phyloP scores from a whole-genome alignment of 805 yeast species.

The Starmerella sp. region DNA sequence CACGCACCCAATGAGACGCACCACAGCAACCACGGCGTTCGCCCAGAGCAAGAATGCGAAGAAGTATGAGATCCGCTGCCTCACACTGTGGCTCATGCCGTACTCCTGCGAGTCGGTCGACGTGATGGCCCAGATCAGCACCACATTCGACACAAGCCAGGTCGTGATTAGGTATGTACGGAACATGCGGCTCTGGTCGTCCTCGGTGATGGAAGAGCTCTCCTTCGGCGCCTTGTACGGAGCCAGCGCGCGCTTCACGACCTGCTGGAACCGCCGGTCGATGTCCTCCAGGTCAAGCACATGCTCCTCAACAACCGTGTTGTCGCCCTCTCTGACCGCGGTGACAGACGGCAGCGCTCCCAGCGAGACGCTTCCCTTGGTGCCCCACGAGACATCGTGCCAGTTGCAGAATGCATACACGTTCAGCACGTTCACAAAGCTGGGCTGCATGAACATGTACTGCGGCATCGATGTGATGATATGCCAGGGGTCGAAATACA shows the following conservation, averaged over 20 bases:
- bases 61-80: constrained; percentile 30
- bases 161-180: constrained; percentile 32
- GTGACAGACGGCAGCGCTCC: constrained; percentile 42
- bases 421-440: constrained; percentile 39
- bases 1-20: constrained; percentile 45
- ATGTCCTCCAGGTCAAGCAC: constrained; percentile 42
- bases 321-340: constrained; percentile 43
- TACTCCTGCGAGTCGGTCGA: constrained; percentile 29
- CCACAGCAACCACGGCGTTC: constrained; percentile 49
- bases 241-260: constrained; percentile 42
- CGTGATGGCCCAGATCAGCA: constrained; percentile 31
- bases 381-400: constrained; percentile 66
- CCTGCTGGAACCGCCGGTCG: constrained; percentile 39
- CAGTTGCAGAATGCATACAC: constrained; percentile 61
- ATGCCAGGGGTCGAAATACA: constrained; percentile 60
- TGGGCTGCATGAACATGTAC: constrained; percentile 30
- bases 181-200: constrained; percentile 33
- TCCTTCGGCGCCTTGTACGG: constrained; percentile 36
- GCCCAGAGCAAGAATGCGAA: constrained; percentile 46
- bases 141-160: constrained; percentile 33
- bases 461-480: constrained; percentile 42
- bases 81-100: constrained; percentile 32
- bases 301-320: constrained; percentile 41
- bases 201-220: constrained; percentile 21
- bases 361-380: constrained; percentile 51